A percentile compares a stretch with the other conserved stretches of the same genome.
Conservation (phyloP, 129 eudicot genomes). For the Flaveria ramosissima region DNA sequence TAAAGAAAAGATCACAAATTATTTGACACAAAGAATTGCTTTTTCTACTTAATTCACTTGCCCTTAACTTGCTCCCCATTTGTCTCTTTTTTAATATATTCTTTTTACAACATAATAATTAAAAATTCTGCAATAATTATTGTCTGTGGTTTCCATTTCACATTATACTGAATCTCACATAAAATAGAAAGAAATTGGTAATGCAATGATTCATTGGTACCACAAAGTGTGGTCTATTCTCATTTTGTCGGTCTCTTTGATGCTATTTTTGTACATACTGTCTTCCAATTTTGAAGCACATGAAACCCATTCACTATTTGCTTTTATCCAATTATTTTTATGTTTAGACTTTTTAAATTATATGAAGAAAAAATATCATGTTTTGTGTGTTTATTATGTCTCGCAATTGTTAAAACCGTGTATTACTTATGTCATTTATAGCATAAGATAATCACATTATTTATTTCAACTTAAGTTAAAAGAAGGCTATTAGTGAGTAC, state of each 20-base stretch:
- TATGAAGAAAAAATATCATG: not conserved
- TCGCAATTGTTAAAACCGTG: no score
- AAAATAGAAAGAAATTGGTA: slow-evolving; percentile 20
- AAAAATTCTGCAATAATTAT: not conserved
- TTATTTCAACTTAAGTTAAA: not conserved
- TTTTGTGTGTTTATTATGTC: not conserved
- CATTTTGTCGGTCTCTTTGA: slow-evolving; percentile 37
- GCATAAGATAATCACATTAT: no score
- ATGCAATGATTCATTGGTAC: slow-evolving; percentile 39
- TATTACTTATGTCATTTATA: not conserved
- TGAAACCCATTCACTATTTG: slow-evolving; percentile 23
- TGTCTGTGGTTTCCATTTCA: slow-evolving; percentile 9
- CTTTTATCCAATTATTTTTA: not conserved
- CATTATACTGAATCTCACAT: not conserved
- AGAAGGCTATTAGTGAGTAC: not conserved
- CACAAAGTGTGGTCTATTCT: slow-evolving; percentile 45
- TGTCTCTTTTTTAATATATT: not conserved
- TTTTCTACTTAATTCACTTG: slow-evolving; percentile 10
- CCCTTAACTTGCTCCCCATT: slow-evolving; percentile 11
- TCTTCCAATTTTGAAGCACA: slow-evolving; percentile 31
- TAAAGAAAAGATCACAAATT: not conserved
- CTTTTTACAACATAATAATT: not conserved
- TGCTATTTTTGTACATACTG: slow-evolving; percentile 35
- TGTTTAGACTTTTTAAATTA: not conserved
- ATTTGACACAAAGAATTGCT: slow-evolving; percentile 32